These are phyloP conservation scores for Quercus variabilis DNA, from an alignment of 306 rosid genomes.

Conservation along the genomic window DNA sequence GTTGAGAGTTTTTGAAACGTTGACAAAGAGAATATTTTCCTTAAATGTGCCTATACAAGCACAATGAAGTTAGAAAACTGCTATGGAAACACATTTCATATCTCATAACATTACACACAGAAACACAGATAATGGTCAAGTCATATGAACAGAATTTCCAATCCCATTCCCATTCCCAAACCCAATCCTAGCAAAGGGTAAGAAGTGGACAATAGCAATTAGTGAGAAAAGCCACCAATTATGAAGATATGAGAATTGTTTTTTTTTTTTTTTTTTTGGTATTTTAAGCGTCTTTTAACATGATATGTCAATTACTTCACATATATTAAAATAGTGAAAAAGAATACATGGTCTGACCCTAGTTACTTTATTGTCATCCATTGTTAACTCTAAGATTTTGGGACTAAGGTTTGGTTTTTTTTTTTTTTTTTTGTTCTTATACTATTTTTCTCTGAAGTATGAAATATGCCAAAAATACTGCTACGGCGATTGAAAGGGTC, in stretches of 20 bases:
- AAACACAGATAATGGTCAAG: background rate
- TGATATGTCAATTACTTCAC: too few relatives aligned
- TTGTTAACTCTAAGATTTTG: too few relatives aligned
- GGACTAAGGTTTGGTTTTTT: too few relatives aligned
- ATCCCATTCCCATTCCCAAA: background rate
- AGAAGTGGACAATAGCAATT: background rate
- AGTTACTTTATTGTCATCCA: too few relatives aligned
- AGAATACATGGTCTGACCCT: too few relatives aligned
- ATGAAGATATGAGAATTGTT: background rate
- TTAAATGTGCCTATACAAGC: constrained; percentile 31
- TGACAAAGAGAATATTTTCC: constrained; percentile 37
- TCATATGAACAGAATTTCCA: background rate
- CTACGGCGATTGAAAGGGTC: background rate
- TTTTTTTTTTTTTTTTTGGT: too few relatives aligned
- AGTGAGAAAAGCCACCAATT: background rate
- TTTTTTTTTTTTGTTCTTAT: background rate
- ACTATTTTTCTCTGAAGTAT: background rate
- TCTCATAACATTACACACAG: background rate
- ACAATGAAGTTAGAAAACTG: background rate
- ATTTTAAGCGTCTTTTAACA: too few relatives aligned
- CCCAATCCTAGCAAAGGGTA: background rate
- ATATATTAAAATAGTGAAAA: too few relatives aligned
- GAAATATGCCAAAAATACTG: background rate
- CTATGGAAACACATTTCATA: background rate
- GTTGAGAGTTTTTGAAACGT: constrained; percentile 26